phyloP scores from a whole-genome alignment of 176 grass and related monocot species.

The Musa beccarii region DNA sequence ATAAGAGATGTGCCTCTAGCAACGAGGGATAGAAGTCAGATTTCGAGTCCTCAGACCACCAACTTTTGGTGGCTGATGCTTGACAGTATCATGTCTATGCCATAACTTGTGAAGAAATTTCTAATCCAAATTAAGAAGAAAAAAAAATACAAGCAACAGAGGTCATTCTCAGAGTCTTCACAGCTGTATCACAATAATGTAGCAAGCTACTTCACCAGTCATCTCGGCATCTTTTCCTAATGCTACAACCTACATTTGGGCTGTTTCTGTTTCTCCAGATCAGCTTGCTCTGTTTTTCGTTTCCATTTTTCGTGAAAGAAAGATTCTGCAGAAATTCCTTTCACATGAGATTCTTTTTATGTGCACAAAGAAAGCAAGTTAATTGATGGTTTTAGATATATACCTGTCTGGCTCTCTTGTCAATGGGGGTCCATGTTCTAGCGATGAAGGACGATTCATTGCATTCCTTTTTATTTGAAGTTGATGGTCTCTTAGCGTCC shows the following conservation, averaged over 20 bases:
- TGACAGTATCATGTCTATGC: background rate
- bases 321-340: conserved; percentile 55
- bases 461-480: conserved; percentile 30
- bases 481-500: conserved; percentile 35
- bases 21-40: too few species aligned
- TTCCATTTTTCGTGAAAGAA: conserved; percentile 65
- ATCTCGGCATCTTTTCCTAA: conserved; percentile 54
- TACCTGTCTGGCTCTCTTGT: conserved; percentile 93
- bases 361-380: conserved; percentile 7
- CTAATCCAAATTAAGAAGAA: background rate
- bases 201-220: conserved; percentile 25
- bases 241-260: conserved; percentile 36
- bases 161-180: background rate
- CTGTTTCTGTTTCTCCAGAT: conserved; percentile 75
- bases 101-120: background rate
- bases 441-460: conserved; percentile 30
- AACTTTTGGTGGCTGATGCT: background rate
- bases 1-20: too few species aligned
- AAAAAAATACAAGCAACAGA: background rate
- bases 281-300: conserved; percentile 84
- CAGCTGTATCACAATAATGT: background rate
- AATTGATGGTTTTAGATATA: background rate
- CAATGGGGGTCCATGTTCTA: conserved; percentile 73
- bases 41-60: too few species aligned
- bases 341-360: conserved; percentile 22